Conservation (phyloP, 768 basidiomycete species). For the Termitomyces sp. region DNA sequence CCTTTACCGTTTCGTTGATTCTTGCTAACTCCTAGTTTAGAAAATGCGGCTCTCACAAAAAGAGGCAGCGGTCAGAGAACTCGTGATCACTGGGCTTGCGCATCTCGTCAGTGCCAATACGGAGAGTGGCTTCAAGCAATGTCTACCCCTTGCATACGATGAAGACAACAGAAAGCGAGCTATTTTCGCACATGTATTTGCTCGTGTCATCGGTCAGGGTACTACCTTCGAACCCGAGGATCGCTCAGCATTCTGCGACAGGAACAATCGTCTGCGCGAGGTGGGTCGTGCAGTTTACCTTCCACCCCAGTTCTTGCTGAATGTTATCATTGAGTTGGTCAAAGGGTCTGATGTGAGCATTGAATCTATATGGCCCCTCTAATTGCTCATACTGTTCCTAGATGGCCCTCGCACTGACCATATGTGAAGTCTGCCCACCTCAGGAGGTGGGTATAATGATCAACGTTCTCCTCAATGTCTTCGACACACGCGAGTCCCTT, state of each 20-base stretch:
- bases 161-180: constrained; percentile 64
- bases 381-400: constrained; percentile 25
- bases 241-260: constrained; percentile 42
- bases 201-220: constrained; percentile 76
- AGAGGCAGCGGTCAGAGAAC: constrained; percentile 65
- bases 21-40: constrained; percentile 22
- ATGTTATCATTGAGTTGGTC: constrained; percentile 49
- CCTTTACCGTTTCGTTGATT: not conserved
- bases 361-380: not conserved
- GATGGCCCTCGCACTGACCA: constrained; percentile 80
- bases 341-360: constrained; percentile 67
- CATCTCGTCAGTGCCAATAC: constrained; percentile 83
- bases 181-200: constrained; percentile 85
- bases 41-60: constrained; percentile 45
- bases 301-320: constrained; percentile 1
- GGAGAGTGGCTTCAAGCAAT: constrained; percentile 88
- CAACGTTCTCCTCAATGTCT: constrained; percentile 80
- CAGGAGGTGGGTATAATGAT: constrained; percentile 82
- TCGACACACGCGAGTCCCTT: constrained; percentile 73
- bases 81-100: constrained; percentile 78
- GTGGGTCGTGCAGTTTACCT: constrained; percentile 32
- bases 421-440: constrained; percentile 83
- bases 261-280: constrained; percentile 57
- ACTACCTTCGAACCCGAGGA: constrained; percentile 71
- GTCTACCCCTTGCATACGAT: constrained; percentile 76